A percentile compares a stretch with the other conserved stretches of the same genome.
These are phyloP conservation scores for Protomyces pachydermus DNA, from an alignment of 1,139 yeast species.

Conservation along the genomic window DNA sequence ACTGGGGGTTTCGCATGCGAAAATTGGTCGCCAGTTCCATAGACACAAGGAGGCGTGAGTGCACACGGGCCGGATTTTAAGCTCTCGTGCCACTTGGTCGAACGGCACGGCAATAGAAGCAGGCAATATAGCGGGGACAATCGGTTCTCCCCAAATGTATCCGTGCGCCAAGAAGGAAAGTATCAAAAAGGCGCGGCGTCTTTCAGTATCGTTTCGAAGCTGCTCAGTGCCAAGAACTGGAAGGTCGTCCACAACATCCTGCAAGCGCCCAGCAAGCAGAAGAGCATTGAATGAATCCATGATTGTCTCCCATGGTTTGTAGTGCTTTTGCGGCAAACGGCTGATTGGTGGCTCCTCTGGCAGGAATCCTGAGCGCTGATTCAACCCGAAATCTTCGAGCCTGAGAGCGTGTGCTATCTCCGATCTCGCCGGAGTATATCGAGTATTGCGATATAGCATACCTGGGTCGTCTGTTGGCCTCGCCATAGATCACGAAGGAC, in stretches of 20 bases:
- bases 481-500: too few species aligned
- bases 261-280: slow-evolving; percentile 58
- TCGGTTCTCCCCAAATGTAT: slow-evolving; percentile 72
- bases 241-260: slow-evolving; percentile 52
- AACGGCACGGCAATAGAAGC: slow-evolving; percentile 60
- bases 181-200: slow-evolving; percentile 73
- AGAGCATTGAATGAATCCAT: slow-evolving; percentile 66
- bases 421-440: too few species aligned
- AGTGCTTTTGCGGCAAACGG: slow-evolving; percentile 57
- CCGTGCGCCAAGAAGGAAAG: slow-evolving; percentile 80
- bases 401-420: slow-evolving; percentile 19
- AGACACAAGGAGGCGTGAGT: slow-evolving; percentile 83
- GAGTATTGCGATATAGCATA: too few species aligned
- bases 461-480: too few species aligned
- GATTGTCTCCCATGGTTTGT: slow-evolving; percentile 70
- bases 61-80: slow-evolving; percentile 78
- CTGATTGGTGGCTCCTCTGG: slow-evolving; percentile 64
- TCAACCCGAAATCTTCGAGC: slow-evolving; percentile 63
- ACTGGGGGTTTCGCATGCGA: slow-evolving; percentile 49
- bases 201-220: slow-evolving; percentile 45
- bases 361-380: slow-evolving; percentile 67
- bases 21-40: slow-evolving; percentile 57
- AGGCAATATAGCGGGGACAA: slow-evolving; percentile 62
- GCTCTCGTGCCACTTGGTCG: slow-evolving; percentile 47
- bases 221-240: slow-evolving; percentile 30